Percentiles rank a stretch among this genome's conserved stretches.
phyloP scores from a whole-genome alignment of 768 basidiomycete genomes.

The Cystofilobasidium ferigula region DNA sequence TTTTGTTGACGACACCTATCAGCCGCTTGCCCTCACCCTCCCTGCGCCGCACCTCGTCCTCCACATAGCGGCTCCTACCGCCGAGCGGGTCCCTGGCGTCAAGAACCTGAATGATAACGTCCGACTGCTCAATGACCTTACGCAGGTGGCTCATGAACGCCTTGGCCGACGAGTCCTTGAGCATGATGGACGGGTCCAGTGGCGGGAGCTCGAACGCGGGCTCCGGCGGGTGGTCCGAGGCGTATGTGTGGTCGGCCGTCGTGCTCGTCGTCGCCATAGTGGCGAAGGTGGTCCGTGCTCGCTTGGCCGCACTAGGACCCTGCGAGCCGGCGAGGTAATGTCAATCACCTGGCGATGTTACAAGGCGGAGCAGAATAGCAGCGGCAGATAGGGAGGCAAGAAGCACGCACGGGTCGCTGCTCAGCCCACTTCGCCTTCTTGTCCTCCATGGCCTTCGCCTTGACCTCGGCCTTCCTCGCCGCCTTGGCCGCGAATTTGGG shows the following conservation, averaged over 20 bases:
- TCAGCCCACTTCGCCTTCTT: slow-evolving; percentile 17
- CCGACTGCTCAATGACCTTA: slow-evolving; percentile 86
- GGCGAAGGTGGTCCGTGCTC: slow-evolving; percentile 2
- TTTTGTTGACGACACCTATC: slow-evolving; percentile 91
- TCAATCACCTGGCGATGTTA: no score
- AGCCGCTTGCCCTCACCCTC: slow-evolving; percentile 83
- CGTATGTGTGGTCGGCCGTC: slow-evolving; percentile 19
- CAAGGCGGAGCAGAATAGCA: neutral
- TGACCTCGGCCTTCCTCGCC: slow-evolving; percentile 48
- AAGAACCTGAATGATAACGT: slow-evolving; percentile 65
- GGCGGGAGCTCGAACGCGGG: slow-evolving; percentile 2
- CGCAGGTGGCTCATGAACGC: slow-evolving; percentile 65
- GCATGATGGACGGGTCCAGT: slow-evolving; percentile 36
- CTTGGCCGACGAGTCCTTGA: slow-evolving; percentile 38
- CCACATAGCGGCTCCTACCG: slow-evolving; percentile 78
- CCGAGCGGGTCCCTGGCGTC: slow-evolving; percentile 95
- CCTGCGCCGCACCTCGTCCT: slow-evolving; percentile 78
- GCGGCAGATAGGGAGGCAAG: neutral
- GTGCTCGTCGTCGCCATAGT: slow-evolving; percentile 18
- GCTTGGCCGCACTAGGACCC: slow-evolving; percentile 30
- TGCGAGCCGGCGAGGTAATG: slow-evolving; percentile 43
- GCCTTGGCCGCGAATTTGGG: slow-evolving; percentile 62
- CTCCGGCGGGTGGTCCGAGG: slow-evolving; percentile 2
- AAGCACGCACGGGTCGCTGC: slow-evolving; percentile 1
- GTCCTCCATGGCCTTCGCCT: slow-evolving; percentile 28